Evolutionary conservation across 768 basidiomycete species (phyloP).

Genomic region (Boletus vinaceobasis): DNA sequence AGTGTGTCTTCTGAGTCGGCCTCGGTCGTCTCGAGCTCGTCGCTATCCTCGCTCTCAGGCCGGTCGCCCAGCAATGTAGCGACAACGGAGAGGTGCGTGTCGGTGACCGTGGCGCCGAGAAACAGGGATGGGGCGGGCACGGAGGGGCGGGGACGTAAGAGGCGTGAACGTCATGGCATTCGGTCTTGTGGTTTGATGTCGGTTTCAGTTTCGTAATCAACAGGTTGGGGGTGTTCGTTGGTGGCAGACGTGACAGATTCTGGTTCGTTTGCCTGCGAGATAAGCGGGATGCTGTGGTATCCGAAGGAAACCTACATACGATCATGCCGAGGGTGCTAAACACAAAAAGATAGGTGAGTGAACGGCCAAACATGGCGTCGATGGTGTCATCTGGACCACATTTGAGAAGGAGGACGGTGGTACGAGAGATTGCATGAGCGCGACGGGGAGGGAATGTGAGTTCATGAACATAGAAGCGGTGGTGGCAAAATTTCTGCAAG

Average conservation of each 20-base stretch:
- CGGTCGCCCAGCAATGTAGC: slow-evolving; percentile 23
- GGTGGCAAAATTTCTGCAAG: slow-evolving; percentile 65
- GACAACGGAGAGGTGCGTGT: slow-evolving; percentile 12
- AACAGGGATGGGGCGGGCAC: background rate
- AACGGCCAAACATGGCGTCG: slow-evolving; percentile 88
- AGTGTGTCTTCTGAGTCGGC: slow-evolving; percentile 24
- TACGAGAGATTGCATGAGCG: slow-evolving; percentile 85
- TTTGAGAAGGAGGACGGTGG: slow-evolving; percentile 77
- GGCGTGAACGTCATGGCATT: background rate
- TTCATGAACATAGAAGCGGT: slow-evolving; percentile 91
- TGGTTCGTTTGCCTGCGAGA: slow-evolving; percentile 47
- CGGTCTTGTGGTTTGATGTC: background rate
- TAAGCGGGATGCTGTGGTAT: slow-evolving; percentile 28
- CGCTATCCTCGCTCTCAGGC: slow-evolving; percentile 21
- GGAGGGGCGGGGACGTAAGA: background rate
- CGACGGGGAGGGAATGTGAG: slow-evolving; percentile 92
- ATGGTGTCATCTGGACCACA: slow-evolving; percentile 80
- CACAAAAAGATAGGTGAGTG: slow-evolving; percentile 83
- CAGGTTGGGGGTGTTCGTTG: background rate
- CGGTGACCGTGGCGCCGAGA: background rate
- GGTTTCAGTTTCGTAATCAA: slow-evolving; percentile 8
- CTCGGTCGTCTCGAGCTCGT: slow-evolving; percentile 15
- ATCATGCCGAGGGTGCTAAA: slow-evolving; percentile 97
- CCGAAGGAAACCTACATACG: slow-evolving; percentile 44
- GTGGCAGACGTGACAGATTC: background rate